A percentile compares a stretch with the other conserved stretches of the same genome.
Evolutionary conservation across 768 basidiomycete genomes (phyloP).

Genomic region (Collybiopsis confluens): DNA sequence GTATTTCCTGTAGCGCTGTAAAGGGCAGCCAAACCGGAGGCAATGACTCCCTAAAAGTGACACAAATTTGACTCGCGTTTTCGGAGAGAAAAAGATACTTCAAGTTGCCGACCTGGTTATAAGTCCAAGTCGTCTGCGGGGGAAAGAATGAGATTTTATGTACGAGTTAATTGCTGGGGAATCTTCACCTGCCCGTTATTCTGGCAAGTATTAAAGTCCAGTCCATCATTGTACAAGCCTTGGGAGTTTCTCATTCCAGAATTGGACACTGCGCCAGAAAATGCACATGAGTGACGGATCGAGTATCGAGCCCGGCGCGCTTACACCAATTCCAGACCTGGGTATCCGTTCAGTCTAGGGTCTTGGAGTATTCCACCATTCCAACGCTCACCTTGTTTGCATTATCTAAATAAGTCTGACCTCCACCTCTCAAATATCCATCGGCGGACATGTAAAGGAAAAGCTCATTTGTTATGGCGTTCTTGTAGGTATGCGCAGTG

Average conservation of each 20-base stretch:
- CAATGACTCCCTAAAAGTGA: slow-evolving; percentile 44
- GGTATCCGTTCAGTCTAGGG: neutral
- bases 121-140: slow-evolving; percentile 51
- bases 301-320: slow-evolving; percentile 10
- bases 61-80: no score
- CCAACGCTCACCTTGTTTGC: slow-evolving; percentile 34
- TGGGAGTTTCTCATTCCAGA: slow-evolving; percentile 25
- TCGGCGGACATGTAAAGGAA: slow-evolving; percentile 48
- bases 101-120: slow-evolving; percentile 44
- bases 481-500: slow-evolving; percentile 51
- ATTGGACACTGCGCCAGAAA: slow-evolving; percentile 12
- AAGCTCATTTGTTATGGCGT: slow-evolving; percentile 57
- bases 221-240: slow-evolving; percentile 23
- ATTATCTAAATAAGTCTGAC: slow-evolving; percentile 41
- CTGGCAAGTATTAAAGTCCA: slow-evolving; percentile 11
- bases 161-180: no score
- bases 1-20: slow-evolving; percentile 33
- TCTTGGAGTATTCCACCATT: neutral
- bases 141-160: neutral
- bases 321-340: slow-evolving; percentile 32
- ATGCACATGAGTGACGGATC: neutral
- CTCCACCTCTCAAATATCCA: slow-evolving; percentile 37
- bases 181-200: slow-evolving; percentile 24
- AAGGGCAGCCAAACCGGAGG: slow-evolving; percentile 47
- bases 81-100: neutral